Base-by-base conservation (phyloP, 1,139 yeast genomes). In the Nakaseomyces uthaithaninus region DNA sequence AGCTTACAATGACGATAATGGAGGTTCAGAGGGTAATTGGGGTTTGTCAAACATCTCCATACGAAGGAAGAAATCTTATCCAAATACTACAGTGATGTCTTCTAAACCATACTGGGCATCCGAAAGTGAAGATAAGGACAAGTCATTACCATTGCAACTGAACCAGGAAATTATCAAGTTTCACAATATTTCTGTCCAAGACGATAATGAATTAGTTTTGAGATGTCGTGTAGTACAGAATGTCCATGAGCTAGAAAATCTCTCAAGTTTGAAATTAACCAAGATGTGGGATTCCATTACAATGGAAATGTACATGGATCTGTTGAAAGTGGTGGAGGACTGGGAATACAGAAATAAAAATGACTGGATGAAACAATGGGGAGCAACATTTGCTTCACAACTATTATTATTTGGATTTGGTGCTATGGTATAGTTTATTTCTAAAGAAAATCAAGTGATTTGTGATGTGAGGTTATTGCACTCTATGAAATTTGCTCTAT, bases 371-470 rank as follows among this genome's bases (percentile, higher is more conserved):
- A 65, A 65, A 33, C 60, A 66, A 52, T 76, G 82, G 82, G 75
- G 80, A 0, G 77, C 75, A 45, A 70, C 79, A 3, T 57, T 76
- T 34, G 78, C 80, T 6, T 73, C 80, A 39, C 83, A 76, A 51
- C 57, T 77, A 39, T 58, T 76, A 36, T 62, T 77, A 33, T 65
- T 76, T 38, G 82, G 83, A 1, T 63, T 76, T 38, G 81, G 81
- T 9, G 80, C 74, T 1, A 67, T 75, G 57, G 80, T 74, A 7
- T 74, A 52, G 51, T 18, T n/a, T n/a, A n/a, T n/a, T n/a, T n/a
- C n/a, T n/a, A n/a, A n/a, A n/a, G n/a, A n/a, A n/a, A n/a, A n/a
- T n/a, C n/a, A n/a, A n/a, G n/a, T n/a, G n/a, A n/a, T n/a, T n/a
- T n/a, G n/a, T n/a, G n/a, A 16, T 22, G 24, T 22, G 24, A 22